Conservation (phyloP, 768 basidiomycete genomes). For the Mycena rebaudengoi region DNA sequence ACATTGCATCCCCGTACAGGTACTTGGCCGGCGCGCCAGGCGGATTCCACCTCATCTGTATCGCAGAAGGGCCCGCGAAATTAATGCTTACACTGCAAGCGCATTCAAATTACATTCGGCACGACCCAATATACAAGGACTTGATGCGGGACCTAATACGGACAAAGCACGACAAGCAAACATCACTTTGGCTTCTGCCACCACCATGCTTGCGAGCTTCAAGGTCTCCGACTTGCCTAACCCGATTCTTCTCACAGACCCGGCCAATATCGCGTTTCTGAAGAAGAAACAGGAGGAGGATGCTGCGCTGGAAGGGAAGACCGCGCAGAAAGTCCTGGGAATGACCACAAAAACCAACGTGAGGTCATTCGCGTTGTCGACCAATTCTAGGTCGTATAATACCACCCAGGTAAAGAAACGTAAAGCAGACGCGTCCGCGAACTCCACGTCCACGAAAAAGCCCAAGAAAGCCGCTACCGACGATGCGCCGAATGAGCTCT, state of each 20-base stretch:
- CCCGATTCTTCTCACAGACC: slow-evolving; percentile 6
- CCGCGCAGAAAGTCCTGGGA: background rate
- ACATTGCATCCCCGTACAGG: too few species aligned
- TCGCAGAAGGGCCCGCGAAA: too few species aligned
- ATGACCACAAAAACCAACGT: slow-evolving; percentile 1
- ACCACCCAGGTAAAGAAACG: background rate
- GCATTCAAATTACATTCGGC: too few species aligned
- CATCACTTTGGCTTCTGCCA: too few species aligned
- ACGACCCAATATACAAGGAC: too few species aligned
- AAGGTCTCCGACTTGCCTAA: background rate
- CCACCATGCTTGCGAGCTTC: background rate
- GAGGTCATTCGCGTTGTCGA: background rate
- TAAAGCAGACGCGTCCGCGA: background rate
- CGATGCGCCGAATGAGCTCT: background rate
- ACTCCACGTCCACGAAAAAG: background rate
- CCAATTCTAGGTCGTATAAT: background rate
- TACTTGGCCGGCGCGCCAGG: too few species aligned
- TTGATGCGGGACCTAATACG: too few species aligned
- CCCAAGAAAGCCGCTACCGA: background rate
- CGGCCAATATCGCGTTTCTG: slow-evolving; percentile 6
- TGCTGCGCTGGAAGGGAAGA: too few species aligned
- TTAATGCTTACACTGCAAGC: too few species aligned
- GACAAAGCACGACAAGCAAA: too few species aligned
- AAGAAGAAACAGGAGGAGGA: background rate
- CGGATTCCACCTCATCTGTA: too few species aligned